phyloP scores from a whole-genome alignment of 768 basidiomycete genomes.

The Boletus rufocinnamomeus region DNA sequence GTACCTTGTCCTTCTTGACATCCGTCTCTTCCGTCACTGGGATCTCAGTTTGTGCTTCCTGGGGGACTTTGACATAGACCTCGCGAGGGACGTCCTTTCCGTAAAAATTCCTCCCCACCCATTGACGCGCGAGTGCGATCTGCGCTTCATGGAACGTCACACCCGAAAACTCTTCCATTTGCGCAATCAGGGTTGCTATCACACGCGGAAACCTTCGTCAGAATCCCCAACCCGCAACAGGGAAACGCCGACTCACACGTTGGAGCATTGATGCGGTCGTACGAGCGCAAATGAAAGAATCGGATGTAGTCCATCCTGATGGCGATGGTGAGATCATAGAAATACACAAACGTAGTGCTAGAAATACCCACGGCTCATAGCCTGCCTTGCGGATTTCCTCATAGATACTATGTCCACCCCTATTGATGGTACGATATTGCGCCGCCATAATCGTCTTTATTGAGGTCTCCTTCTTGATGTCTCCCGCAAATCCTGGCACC shows the following conservation, averaged over 20 bases:
- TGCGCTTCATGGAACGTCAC: conserved; percentile 85
- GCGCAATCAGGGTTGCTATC: conserved; percentile 51
- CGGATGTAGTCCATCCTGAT: conserved; percentile 78
- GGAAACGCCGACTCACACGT: conserved; percentile 41
- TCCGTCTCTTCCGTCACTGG: conserved; percentile 54
- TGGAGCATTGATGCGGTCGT: conserved; percentile 88
- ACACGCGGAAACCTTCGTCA: conserved; percentile 3
- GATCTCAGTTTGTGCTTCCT: conserved; percentile 50
- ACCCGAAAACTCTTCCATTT: conserved; percentile 74
- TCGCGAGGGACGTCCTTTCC: conserved; percentile 42
- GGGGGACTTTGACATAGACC: conserved; percentile 59
- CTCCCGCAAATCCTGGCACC: conserved; percentile 87
- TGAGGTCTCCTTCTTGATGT: conserved; percentile 64
- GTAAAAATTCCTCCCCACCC: conserved; percentile 57
- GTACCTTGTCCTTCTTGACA: conserved; percentile 59
- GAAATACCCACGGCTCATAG: conserved; percentile 66
- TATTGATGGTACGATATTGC: conserved; percentile 86
- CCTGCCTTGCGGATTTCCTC: conserved; percentile 75
- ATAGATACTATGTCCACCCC: conserved; percentile 85
- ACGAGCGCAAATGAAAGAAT: conserved; percentile 90
- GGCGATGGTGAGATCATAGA: background rate
- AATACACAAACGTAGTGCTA: background rate
- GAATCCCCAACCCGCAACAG: conserved; percentile 29
- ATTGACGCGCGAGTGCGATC: conserved; percentile 77
- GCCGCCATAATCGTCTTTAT: conserved; percentile 87